phyloP scores from a whole-genome alignment of 352 stramenopile genomes.

The Globisporangium polare region DNA sequence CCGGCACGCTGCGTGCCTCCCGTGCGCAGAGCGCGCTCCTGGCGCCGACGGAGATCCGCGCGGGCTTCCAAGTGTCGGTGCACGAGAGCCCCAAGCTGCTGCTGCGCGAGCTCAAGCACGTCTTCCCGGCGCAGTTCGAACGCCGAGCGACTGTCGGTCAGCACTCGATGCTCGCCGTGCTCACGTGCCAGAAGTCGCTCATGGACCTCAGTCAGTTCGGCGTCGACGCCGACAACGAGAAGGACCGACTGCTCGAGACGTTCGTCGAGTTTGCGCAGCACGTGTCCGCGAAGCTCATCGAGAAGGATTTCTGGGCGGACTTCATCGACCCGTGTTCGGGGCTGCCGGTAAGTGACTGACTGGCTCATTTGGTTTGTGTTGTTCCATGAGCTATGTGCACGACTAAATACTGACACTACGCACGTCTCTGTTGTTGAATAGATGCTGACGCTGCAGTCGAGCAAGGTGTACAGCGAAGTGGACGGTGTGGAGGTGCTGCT shows the following conservation, averaged over 20 bases:
- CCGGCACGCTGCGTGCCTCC: constrained; percentile 8
- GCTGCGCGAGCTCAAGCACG: constrained; percentile 74
- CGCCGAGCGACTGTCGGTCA: constrained; percentile 27
- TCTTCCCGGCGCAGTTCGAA: constrained; percentile 65
- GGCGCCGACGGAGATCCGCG: constrained; percentile 47
- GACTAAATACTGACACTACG: not conserved
- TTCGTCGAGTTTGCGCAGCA: constrained; percentile 92
- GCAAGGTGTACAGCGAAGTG: constrained; percentile 96
- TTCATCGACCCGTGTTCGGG: constrained; percentile 98
- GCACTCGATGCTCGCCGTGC: constrained; percentile 77
- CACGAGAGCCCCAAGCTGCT: constrained; percentile 69
- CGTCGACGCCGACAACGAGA: constrained; percentile 92
- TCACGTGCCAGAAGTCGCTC: constrained; percentile 92
- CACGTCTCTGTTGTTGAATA: constrained; percentile 14
- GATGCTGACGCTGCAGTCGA: constrained; percentile 91
- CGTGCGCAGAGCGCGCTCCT: constrained; percentile 40
- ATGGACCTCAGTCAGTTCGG: constrained; percentile 95
- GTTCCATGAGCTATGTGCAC: not conserved
- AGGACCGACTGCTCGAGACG: constrained; percentile 95
- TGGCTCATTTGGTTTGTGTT: not conserved
- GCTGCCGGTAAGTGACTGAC: constrained; percentile 65
- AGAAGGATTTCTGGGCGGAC: constrained; percentile 91
- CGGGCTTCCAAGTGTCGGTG: constrained; percentile 78
- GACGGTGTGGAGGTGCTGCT: constrained; percentile 91
- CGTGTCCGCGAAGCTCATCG: constrained; percentile 75